These are phyloP conservation scores for Candida vartiovaarae DNA, from an alignment of 805 yeast species.

Conservation along the genomic window DNA sequence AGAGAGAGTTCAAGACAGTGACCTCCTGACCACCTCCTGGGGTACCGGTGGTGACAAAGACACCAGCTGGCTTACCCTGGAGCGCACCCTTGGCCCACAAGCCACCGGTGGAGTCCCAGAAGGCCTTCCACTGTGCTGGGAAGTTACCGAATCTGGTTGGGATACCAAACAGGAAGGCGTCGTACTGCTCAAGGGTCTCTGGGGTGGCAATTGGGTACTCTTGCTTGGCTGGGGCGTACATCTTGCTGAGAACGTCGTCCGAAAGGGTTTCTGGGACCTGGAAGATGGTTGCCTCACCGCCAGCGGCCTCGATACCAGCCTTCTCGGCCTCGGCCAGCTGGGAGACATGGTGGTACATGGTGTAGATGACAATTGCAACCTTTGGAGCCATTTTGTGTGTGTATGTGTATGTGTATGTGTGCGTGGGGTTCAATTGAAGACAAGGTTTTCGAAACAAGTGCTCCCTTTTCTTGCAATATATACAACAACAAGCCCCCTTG, in stretches of 20 bases:
- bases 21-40: constrained; percentile 77
- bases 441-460: neutral
- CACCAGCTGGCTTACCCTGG: constrained; percentile 66
- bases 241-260: constrained; percentile 47
- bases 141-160: constrained; percentile 75
- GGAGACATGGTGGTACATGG: constrained; percentile 74
- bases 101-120: constrained; percentile 74
- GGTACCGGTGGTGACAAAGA: constrained; percentile 65
- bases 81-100: constrained; percentile 68
- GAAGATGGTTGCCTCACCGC: constrained; percentile 62
- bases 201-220: constrained; percentile 50
- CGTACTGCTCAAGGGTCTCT: constrained; percentile 53
- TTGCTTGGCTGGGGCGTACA: constrained; percentile 63
- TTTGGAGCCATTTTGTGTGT: constrained; percentile 28
- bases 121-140: constrained; percentile 71
- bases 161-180: constrained; percentile 69
- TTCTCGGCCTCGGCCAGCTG: constrained; percentile 61
- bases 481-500: no score
- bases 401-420: neutral
- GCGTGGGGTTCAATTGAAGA: neutral
- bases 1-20: constrained; percentile 52
- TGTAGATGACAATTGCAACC: constrained; percentile 57
- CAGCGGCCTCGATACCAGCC: constrained; percentile 63
- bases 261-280: constrained; percentile 77
- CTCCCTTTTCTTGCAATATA: no score